Evolutionary conservation across 2,329 filamentous ascomycete species (phyloP), one percentile per base, ranked within the genome.

Genomic region (Aspergillus piperis): DNA sequence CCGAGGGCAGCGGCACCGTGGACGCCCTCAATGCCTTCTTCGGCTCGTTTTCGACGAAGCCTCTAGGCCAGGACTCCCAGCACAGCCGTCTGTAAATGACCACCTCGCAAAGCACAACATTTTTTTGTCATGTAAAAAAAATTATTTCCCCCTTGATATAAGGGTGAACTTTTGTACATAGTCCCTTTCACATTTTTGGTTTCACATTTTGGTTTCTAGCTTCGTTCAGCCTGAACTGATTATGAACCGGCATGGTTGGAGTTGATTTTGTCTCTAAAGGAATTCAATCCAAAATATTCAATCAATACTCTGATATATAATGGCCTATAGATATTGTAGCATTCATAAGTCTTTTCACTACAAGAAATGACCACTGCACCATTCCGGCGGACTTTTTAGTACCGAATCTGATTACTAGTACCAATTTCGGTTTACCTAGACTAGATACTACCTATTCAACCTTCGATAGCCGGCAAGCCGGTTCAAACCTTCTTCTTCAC

Each of bases 1-100:
- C 85, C 1, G 89, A 94, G 74, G 93, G 92, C 0, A 86, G 78
- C 59, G 91, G 87, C 15, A 96, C 92, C 0, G 87, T 91, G 0
- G 90, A 96, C 69, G 91, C 88, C 15, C 78, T 97, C 67, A 91
- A 97, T 71, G 82, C 84, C 64, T 97, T 96, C 74, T 97, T 96
- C 77, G 82, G 83, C 5, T 76, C 87, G 1, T 93, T 96, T 68
- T 84, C 84, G 57, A 84, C 86, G 10, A 91, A 89, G 79, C 56
- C 69, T 7, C 54, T 77, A 17, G 74, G 75, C 17, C 71, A 75
- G 60, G 72, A 70, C 36, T 66, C 69, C 44, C 71, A 74, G 57
- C 65, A 67, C 38, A 75, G 74, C 66, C 75, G 73, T 55, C 69
- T 77, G 61, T 77, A 64, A 60, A 41, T 44, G 6, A n/a, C 3